These are phyloP conservation scores for Hordeum pubiflorum DNA, from an alignment of 202 grass and related monocot genomes.

Conservation along the genomic window DNA sequence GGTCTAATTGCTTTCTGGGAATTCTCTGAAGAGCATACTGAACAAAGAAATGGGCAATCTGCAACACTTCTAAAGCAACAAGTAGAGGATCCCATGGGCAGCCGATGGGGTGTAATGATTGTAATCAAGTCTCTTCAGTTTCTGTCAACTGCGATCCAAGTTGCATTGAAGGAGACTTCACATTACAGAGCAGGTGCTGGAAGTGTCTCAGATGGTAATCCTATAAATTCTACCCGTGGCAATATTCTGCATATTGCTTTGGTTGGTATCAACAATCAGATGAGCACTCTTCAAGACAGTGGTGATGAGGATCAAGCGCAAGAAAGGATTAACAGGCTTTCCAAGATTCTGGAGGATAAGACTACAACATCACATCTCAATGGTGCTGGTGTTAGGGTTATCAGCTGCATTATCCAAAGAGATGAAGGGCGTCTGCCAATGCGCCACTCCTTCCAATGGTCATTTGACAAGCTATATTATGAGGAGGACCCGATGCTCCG, in stretches of 20 bases:
- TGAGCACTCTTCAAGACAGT: constrained; percentile 98
- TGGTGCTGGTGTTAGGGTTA: constrained; percentile 57
- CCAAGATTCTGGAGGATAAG: constrained; percentile 86
- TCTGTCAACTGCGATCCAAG: constrained; percentile 65
- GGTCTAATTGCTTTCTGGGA: constrained; percentile 91
- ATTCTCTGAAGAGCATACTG: constrained; percentile 76
- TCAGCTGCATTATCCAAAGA: constrained; percentile 98
- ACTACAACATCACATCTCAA: constrained; percentile 62
- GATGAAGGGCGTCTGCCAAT: constrained; percentile 91
- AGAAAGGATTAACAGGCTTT: constrained; percentile 89
- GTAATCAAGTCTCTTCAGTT: constrained; percentile 94
- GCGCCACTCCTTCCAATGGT: constrained; percentile 97
- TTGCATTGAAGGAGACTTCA: constrained; percentile 68
- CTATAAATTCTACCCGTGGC: constrained; percentile 39
- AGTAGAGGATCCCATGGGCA: constrained; percentile 48
- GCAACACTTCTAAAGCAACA: constrained; percentile 21
- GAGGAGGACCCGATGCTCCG: constrained; percentile 91
- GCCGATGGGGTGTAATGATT: constrained; percentile 81
- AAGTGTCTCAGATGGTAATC: constrained; percentile 33
- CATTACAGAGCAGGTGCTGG: constrained; percentile 22
- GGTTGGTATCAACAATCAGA: constrained; percentile 98
- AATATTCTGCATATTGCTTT: constrained; percentile 96
- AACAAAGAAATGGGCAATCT: constrained; percentile 53
- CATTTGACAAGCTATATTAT: constrained; percentile 72
- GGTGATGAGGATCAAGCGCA: constrained; percentile 98